These are phyloP conservation scores for Biscogniauxia mediterranea DNA, from an alignment of 2,329 filamentous ascomycete species.

Conservation along the genomic window DNA sequence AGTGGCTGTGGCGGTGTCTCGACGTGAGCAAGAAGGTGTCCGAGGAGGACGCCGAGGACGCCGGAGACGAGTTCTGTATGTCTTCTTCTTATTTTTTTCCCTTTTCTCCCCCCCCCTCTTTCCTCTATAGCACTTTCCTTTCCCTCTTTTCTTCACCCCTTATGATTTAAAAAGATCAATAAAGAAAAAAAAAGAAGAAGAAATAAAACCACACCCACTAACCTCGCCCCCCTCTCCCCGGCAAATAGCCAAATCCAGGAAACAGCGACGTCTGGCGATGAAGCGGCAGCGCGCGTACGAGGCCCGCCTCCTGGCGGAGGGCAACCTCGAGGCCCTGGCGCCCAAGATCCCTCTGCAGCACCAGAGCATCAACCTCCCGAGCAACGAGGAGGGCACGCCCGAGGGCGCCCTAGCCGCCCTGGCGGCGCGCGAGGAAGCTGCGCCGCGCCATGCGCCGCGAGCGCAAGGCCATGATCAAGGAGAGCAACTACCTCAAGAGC, in stretches of 20 bases:
- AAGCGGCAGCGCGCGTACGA: constrained; percentile 60
- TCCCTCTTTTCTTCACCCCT: background rate
- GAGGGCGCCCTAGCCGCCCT: constrained; percentile 47
- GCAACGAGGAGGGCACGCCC: constrained; percentile 41
- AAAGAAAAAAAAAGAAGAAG: background rate
- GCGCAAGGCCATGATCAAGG: constrained; percentile 75
- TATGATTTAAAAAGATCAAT: too few relatives aligned
- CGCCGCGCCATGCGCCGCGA: constrained; percentile 72
- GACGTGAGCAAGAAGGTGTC: constrained; percentile 53
- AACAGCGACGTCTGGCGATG: constrained; percentile 69
- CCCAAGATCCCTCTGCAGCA: constrained; percentile 73
- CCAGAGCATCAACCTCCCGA: constrained; percentile 73
- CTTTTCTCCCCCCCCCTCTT: background rate
- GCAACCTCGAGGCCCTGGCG: constrained; percentile 63
- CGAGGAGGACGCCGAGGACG: constrained; percentile 48
- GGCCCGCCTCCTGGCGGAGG: constrained; percentile 59
- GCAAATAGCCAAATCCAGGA: constrained; percentile 74
- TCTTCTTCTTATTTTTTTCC: constrained; percentile 21
- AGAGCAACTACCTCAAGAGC: constrained; percentile 79
- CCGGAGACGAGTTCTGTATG: constrained; percentile 79
- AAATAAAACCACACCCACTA: too few relatives aligned
- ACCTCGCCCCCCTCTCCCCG: background rate
- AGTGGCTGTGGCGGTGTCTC: constrained; percentile 76
- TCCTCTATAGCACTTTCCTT: background rate
- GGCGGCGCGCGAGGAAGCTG: constrained; percentile 59